Percentiles rank a stretch among this genome's conserved stretches.
These are phyloP conservation scores for Polymyxa betae DNA, from an alignment of 208 protist genomes.

Conservation along the genomic window DNA sequence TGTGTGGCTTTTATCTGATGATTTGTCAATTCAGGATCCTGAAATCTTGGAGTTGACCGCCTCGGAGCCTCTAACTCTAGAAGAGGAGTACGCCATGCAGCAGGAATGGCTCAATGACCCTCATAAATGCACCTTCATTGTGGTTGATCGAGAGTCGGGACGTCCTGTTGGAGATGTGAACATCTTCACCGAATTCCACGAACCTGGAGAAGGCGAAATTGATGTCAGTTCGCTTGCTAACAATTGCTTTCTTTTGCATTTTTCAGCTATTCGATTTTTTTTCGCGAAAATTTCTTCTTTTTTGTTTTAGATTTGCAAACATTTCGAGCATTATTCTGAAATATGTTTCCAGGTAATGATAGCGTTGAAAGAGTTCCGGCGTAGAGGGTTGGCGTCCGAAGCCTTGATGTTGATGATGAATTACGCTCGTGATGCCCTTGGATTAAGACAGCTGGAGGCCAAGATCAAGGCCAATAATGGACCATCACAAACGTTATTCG, in stretches of 20 bases:
- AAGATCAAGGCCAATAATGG: background rate
- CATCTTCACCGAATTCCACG: constrained; percentile 27
- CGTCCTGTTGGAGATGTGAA: constrained; percentile 6
- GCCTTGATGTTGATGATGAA: constrained; percentile 16
- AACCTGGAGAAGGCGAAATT: background rate
- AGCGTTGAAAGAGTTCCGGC: background rate
- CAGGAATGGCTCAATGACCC: background rate
- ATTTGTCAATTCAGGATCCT: too few species aligned
- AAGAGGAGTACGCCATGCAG: constrained; percentile 46
- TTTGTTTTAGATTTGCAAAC: too few species aligned
- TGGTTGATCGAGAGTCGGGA: background rate
- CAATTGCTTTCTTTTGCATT: too few species aligned
- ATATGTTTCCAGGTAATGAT: too few species aligned
- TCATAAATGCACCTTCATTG: constrained; percentile 10
- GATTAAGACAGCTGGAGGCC: background rate
- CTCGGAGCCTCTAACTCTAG: constrained; percentile 37
- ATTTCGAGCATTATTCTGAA: too few species aligned
- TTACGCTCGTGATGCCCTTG: background rate
- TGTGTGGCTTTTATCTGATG: too few species aligned
- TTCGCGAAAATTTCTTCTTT: too few species aligned
- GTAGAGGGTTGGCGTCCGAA: constrained; percentile 12
- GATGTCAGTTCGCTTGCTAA: too few species aligned
- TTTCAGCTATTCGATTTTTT: too few species aligned
- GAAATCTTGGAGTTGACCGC: background rate
- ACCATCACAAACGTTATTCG: background rate